These are phyloP conservation scores for Lentinula aciculospora DNA, from an alignment of 768 basidiomycete species.

Conservation along the genomic window DNA sequence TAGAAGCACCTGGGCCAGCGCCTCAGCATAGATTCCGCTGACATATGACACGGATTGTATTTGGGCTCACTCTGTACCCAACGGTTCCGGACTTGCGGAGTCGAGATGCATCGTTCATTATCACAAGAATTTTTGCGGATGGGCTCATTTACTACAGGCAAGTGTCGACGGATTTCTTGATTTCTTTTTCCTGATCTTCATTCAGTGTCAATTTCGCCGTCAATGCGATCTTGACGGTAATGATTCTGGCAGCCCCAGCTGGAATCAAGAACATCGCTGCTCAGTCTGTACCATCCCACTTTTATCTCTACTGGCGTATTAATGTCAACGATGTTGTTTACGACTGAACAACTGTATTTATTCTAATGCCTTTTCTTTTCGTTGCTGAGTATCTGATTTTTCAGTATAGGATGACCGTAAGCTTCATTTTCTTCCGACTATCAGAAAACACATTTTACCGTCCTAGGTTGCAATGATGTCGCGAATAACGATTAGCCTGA, in stretches of 20 bases:
- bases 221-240: neutral
- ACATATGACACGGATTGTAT: neutral
- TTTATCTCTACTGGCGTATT: neutral
- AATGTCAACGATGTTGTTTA: neutral
- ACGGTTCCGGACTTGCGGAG: neutral
- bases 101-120: neutral
- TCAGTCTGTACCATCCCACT: neutral
- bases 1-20: neutral
- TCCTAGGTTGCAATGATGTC: neutral
- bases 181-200: neutral
- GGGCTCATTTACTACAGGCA: constrained; percentile 1
- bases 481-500: neutral
- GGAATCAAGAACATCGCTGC: neutral
- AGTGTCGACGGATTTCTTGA: neutral
- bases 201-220: neutral
- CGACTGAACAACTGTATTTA: neutral
- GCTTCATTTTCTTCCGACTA: neutral
- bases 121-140: neutral
- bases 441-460: neutral
- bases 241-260: neutral
- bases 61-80: neutral
- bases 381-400: neutral
- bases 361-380: neutral
- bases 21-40: neutral
- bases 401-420: neutral